A percentile compares a stretch with the other conserved stretches of the same genome.
These are phyloP conservation scores for Alectoria sarmentosa DNA, from an alignment of 495 filamentous ascomycete genomes.

Conservation along the genomic window DNA sequence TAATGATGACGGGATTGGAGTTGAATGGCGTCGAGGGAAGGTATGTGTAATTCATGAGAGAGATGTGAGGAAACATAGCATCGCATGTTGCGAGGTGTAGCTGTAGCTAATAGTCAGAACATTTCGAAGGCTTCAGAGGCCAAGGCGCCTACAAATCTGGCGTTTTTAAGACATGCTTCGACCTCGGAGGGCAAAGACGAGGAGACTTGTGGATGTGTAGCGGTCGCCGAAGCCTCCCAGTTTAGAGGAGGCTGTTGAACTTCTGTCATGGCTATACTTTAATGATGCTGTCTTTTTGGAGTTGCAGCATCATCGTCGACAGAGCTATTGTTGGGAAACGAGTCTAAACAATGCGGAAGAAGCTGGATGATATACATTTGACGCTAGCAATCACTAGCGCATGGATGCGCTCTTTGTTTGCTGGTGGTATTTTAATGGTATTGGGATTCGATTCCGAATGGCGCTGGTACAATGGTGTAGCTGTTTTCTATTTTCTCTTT, in stretches of 20 bases:
- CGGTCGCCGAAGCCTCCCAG: conserved; percentile 66
- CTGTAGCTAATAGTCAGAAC: conserved; percentile 36
- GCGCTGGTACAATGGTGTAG: too few species aligned
- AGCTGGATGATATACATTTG: neutral
- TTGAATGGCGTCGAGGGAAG: conserved; percentile 76
- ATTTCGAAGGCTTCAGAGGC: neutral
- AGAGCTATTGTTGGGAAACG: neutral
- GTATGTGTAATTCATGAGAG: conserved; percentile 99
- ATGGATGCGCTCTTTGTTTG: neutral
- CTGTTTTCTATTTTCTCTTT: too few species aligned
- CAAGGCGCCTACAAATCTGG: conserved; percentile 66
- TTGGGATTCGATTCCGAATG: too few species aligned
- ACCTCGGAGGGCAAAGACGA: conserved; percentile 73
- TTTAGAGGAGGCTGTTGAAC: conserved; percentile 53
- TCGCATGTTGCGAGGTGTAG: conserved; percentile 91
- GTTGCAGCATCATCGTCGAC: neutral
- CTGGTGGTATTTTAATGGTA: too few species aligned
- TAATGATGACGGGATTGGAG: conserved; percentile 69
- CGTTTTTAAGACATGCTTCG: conserved; percentile 83
- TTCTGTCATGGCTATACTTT: conserved; percentile 35
- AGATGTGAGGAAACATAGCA: conserved; percentile 80
- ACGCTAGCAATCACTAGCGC: neutral
- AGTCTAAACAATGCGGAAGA: neutral
- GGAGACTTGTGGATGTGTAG: conserved; percentile 61
- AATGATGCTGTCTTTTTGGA: neutral